Conservation (phyloP, 495 filamentous ascomycete species). For the Aspergillus wentii region DNA sequence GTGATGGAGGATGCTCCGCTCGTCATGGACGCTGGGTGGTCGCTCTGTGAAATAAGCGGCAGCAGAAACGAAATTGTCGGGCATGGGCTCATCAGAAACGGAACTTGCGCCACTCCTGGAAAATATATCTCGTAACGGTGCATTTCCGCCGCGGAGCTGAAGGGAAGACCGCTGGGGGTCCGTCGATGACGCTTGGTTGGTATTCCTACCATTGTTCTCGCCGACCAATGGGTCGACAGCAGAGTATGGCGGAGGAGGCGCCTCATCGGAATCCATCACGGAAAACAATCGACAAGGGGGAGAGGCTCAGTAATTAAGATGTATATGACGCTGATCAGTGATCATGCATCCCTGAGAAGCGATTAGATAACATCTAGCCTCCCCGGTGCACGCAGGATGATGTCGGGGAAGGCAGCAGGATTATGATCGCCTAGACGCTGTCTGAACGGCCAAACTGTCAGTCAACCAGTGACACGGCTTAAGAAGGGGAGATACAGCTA, state of each 20-base stretch:
- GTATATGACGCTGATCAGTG: not conserved
- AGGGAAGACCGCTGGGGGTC: conserved; percentile 8
- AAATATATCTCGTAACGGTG: conserved; percentile 2
- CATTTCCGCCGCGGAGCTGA: conserved; percentile 17
- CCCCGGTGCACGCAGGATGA: too few relatives aligned
- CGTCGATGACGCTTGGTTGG: conserved; percentile 10
- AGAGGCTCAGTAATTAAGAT: not conserved
- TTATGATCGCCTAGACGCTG: too few relatives aligned
- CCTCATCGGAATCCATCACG: conserved; percentile 38
- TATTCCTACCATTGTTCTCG: conserved; percentile 11
- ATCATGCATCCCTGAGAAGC: not conserved
- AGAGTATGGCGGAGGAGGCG: conserved; percentile 43
- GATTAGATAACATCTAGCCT: not conserved
- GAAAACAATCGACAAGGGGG: not conserved
- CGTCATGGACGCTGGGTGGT: conserved; percentile 20
- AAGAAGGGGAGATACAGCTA: too few relatives aligned
- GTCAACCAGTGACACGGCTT: too few relatives aligned
- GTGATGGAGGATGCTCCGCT: conserved; percentile 26
- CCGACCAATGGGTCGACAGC: conserved; percentile 35
- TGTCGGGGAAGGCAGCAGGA: conserved; percentile 21
- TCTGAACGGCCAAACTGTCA: too few relatives aligned
- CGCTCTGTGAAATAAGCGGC: conserved; percentile 42
- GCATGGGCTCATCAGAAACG: conserved; percentile 7
- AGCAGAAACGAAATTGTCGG: conserved; percentile 37
- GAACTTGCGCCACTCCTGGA: conserved; percentile 17